Percentiles rank a stretch among this genome's conserved stretches.
phyloP scores from a whole-genome alignment of 2,329 filamentous ascomycete species.

The Amphichorda felina region DNA sequence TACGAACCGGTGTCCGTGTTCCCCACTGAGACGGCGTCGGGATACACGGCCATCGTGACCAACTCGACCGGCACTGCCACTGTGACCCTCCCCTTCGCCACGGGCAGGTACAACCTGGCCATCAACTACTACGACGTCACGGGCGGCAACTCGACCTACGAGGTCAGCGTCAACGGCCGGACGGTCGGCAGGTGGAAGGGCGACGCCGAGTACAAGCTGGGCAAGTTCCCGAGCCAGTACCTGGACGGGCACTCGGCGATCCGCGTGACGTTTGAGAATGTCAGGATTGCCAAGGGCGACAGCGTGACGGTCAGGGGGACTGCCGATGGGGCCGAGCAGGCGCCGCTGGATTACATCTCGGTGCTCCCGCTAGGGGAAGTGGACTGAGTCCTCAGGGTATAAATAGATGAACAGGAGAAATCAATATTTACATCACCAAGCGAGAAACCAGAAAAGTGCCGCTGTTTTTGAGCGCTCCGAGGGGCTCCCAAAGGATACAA shows the following conservation, averaged over 20 bases:
- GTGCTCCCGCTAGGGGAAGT: too few relatives aligned
- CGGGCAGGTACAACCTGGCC: conserved; percentile 48
- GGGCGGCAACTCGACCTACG: conserved; percentile 43
- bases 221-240: conserved; percentile 43
- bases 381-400: too few relatives aligned
- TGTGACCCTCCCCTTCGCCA: conserved; percentile 30
- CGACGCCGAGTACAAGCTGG: conserved; percentile 45
- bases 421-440: too few relatives aligned
- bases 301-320: conserved; percentile 37
- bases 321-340: conserved; percentile 48
- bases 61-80: conserved; percentile 29
- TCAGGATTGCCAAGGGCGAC: conserved; percentile 38
- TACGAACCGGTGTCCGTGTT: conserved; percentile 41
- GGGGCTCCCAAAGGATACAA: too few relatives aligned
- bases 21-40: conserved; percentile 49
- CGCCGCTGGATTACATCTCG: conserved; percentile 55
- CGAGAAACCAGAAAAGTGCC: too few relatives aligned
- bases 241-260: conserved; percentile 55
- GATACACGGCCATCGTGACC: conserved; percentile 42
- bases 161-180: conserved; percentile 38
- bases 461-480: too few relatives aligned
- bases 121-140: conserved; percentile 56
- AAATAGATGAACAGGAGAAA: too few relatives aligned
- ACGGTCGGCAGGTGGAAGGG: conserved; percentile 47
- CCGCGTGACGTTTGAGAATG: conserved; percentile 42